phyloP scores from a whole-genome alignment of 2,329 filamentous ascomycete species.

The Penicillium polonicum region DNA sequence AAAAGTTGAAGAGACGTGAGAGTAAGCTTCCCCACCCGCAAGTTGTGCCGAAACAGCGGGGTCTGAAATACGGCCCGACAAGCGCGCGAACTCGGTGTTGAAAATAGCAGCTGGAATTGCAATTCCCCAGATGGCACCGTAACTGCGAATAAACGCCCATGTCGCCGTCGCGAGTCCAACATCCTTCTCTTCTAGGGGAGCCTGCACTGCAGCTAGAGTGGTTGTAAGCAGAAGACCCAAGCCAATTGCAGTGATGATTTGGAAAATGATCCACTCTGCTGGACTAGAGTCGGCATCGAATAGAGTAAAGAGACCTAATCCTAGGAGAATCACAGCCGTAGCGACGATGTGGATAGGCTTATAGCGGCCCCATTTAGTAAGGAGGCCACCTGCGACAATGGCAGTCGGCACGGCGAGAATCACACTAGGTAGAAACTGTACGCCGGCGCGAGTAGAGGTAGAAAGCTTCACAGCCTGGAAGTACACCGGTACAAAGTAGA shows the following conservation, averaged over 20 bases:
- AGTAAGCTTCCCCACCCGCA: neutral
- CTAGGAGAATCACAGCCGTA: slow-evolving; percentile 25
- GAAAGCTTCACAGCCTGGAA: neutral
- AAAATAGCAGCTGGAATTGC: slow-evolving; percentile 31
- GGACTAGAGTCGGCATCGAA: slow-evolving; percentile 23
- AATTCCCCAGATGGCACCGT: slow-evolving; percentile 31
- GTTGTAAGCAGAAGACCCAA: slow-evolving; percentile 6
- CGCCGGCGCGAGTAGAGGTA: neutral
- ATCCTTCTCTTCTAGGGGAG: slow-evolving; percentile 22
- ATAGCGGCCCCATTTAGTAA: slow-evolving; percentile 31
- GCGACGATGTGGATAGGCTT: slow-evolving; percentile 24
- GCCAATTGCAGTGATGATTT: slow-evolving; percentile 25
- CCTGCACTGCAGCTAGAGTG: slow-evolving; percentile 25
- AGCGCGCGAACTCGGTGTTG: slow-evolving; percentile 26
- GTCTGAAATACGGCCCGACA: neutral
- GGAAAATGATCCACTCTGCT: slow-evolving; percentile 25
- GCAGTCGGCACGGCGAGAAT: slow-evolving; percentile 9
- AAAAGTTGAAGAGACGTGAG: neutral
- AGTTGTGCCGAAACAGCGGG: neutral
- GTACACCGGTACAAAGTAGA: neutral
- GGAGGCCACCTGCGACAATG: slow-evolving; percentile 20
- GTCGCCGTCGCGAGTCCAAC: slow-evolving; percentile 21
- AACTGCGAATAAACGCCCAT: slow-evolving; percentile 29
- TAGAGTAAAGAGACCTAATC: slow-evolving; percentile 26
- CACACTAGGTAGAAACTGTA: neutral